phyloP scores from a whole-genome alignment of 805 yeast genomes.

The Kluyveromyces starmeri region DNA sequence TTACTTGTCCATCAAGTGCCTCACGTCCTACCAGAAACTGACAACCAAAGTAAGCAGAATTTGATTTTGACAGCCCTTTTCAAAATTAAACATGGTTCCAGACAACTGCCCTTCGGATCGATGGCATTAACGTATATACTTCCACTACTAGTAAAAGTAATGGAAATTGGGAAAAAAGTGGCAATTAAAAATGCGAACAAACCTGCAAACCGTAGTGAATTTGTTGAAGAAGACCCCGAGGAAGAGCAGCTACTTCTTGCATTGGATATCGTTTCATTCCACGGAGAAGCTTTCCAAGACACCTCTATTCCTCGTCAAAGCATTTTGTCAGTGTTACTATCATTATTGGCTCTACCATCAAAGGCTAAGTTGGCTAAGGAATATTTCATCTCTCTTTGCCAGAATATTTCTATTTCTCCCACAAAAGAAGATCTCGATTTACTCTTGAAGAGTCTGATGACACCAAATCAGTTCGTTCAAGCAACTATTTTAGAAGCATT shows the following conservation, averaged over 20 bases:
- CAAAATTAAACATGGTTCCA: constrained; percentile 64
- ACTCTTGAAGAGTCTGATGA: constrained; percentile 46
- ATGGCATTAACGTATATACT: constrained; percentile 62
- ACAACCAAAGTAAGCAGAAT: constrained; percentile 44
- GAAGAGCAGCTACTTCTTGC: constrained; percentile 79
- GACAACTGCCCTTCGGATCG: constrained; percentile 61
- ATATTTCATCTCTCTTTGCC: constrained; percentile 68
- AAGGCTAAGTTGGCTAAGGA: constrained; percentile 79
- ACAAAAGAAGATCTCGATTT: constrained; percentile 47
- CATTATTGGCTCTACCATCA: constrained; percentile 62
- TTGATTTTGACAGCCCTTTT: constrained; percentile 61
- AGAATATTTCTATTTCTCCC: constrained; percentile 59
- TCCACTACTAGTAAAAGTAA: constrained; percentile 63
- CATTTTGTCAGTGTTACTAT: constrained; percentile 52
- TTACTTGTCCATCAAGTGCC: constrained; percentile 46
- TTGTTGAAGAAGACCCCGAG: constrained; percentile 73
- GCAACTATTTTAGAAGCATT: constrained; percentile 71
- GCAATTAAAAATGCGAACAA: constrained; percentile 47
- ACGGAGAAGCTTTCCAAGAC: constrained; percentile 60
- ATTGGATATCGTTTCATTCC: constrained; percentile 62
- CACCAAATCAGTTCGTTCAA: constrained; percentile 65
- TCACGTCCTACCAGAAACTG: constrained; percentile 36
- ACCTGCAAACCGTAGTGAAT: constrained; percentile 50
- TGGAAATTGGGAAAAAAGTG: constrained; percentile 54
- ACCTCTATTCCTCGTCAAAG: constrained; percentile 59